Percentiles rank a stretch among this genome's conserved stretches.
Evolutionary conservation across 2,329 filamentous ascomycete species (phyloP).

Genomic region (Colletotrichum endophyticum): DNA sequence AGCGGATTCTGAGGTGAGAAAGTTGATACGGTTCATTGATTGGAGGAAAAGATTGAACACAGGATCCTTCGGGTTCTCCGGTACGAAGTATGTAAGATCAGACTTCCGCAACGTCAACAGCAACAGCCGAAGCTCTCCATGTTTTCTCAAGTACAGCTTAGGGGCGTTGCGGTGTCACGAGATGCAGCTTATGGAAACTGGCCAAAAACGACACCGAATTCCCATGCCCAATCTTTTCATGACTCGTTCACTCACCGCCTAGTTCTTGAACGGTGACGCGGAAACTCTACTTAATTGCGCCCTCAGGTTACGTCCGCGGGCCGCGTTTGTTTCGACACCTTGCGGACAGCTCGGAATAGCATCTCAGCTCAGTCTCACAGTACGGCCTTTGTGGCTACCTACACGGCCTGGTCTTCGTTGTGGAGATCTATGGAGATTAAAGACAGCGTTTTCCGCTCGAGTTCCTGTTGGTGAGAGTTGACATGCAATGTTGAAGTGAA

Average conservation of each 20-base stretch:
- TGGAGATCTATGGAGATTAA: neutral
- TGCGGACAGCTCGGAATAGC: neutral
- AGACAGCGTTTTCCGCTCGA: neutral
- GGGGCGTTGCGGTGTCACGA: neutral
- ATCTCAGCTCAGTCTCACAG: neutral
- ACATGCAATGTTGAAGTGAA: neutral
- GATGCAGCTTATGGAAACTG: neutral
- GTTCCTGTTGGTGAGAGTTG: neutral
- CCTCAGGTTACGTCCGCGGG: neutral
- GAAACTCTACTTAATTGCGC: neutral
- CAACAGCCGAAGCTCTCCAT: neutral
- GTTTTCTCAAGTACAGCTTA: neutral
- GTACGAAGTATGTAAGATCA: neutral
- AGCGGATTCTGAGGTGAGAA: too few species aligned
- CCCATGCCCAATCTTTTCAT: neutral
- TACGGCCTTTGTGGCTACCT: neutral
- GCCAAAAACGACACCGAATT: neutral
- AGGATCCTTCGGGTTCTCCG: neutral
- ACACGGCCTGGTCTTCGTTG: neutral
- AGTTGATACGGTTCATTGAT: neutral
- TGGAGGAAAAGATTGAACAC: neutral
- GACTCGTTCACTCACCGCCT: neutral
- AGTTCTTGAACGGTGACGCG: neutral
- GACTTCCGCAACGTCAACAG: neutral
- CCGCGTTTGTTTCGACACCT: neutral